Evolutionary conservation across 2,329 filamentous ascomycete species (phyloP), one percentile per base, ranked within the genome.

Genomic region (Cladophialophora chaetospira): DNA sequence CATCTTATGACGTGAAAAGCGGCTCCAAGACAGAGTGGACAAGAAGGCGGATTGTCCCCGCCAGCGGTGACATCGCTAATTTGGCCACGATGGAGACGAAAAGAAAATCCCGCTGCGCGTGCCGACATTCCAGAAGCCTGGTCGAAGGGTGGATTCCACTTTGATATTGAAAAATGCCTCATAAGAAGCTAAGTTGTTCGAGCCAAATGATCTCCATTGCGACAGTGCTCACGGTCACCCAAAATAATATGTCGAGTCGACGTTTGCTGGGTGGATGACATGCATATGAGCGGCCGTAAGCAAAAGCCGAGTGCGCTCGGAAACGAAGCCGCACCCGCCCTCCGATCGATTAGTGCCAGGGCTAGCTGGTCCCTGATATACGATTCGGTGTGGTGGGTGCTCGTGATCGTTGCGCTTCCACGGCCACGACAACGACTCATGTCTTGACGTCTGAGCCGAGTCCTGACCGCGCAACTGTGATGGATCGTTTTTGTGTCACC

Each of bases 151-250:
- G 35, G 48, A 33, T 35, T 29, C 11, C 10, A n/a, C 45, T 15
- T 31, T 29, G 33, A 23, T 23, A 10, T 8, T 9, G 15, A 23
- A 55, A 55, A 55, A 55, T 55, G 53, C 53, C 48, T 51, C 48
- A 51, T 42, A 40, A 44, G 23, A 21, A 44, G 6, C 3, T 21
- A 13, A 3, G 4, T 44, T n/a, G n/a, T n/a, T 21, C 13, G 40
- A 26, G 13, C 42, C 4, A 28, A 44, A 44, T 25, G n/a, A 21
- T n/a, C 42, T 15, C 42, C 21, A 44, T 44, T n/a, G 23, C 42
- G 42, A 44, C 11, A 28, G n/a, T n/a, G n/a, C n/a, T n/a, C n/a
- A n/a, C n/a, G n/a, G n/a, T n/a, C n/a, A n/a, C n/a, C n/a, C 23
- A 23, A 19, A 29, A 31, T 8, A 40, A 19, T 17, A 23, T 40